Evolutionary conservation across 495 filamentous ascomycete genomes (phyloP).

Genomic region (Staphylotrichum longicolle): DNA sequence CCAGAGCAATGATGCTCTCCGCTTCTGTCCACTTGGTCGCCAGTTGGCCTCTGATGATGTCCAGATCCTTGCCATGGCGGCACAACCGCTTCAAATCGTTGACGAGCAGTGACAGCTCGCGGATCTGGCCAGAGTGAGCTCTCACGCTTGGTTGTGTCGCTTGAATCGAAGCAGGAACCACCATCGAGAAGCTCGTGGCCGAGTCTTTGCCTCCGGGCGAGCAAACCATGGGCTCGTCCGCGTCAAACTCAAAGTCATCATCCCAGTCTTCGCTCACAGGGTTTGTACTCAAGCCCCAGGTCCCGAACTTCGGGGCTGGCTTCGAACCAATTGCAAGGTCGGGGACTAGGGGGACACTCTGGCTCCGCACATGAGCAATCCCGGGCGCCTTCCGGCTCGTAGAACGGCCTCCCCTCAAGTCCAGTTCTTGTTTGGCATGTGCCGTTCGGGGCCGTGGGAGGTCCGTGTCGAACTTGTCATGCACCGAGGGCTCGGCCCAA

Average conservation of each 20-base stretch:
- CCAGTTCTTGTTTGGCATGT: slow-evolving; percentile 80
- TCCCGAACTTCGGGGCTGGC: slow-evolving; percentile 75
- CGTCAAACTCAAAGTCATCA: slow-evolving; percentile 77
- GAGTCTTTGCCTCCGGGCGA: slow-evolving; percentile 41
- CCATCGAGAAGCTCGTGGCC: slow-evolving; percentile 57
- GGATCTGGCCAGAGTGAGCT: slow-evolving; percentile 82
- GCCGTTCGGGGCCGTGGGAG: slow-evolving; percentile 78
- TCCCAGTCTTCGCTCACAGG: slow-evolving; percentile 83
- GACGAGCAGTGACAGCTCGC: slow-evolving; percentile 78
- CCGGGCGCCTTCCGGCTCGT: slow-evolving; percentile 72
- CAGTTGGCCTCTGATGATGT: slow-evolving; percentile 60
- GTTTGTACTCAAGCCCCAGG: slow-evolving; percentile 83
- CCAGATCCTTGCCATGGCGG: slow-evolving; percentile 68
- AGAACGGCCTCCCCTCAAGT: slow-evolving; percentile 69
- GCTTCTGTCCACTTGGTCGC: slow-evolving; percentile 77
- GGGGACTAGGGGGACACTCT: slow-evolving; percentile 87
- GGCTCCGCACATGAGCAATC: slow-evolving; percentile 80
- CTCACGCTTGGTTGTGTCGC: slow-evolving; percentile 81
- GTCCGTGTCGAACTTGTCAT: slow-evolving; percentile 52
- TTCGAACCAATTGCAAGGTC: slow-evolving; percentile 57
- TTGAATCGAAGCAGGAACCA: slow-evolving; percentile 77
- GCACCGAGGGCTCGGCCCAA: slow-evolving; percentile 71
- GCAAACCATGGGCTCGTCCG: slow-evolving; percentile 41
- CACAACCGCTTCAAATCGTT: slow-evolving; percentile 64
- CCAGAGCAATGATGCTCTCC: slow-evolving; percentile 81